phyloP scores from a whole-genome alignment of 768 basidiomycete genomes.

The Coprinopsis sp. region DNA sequence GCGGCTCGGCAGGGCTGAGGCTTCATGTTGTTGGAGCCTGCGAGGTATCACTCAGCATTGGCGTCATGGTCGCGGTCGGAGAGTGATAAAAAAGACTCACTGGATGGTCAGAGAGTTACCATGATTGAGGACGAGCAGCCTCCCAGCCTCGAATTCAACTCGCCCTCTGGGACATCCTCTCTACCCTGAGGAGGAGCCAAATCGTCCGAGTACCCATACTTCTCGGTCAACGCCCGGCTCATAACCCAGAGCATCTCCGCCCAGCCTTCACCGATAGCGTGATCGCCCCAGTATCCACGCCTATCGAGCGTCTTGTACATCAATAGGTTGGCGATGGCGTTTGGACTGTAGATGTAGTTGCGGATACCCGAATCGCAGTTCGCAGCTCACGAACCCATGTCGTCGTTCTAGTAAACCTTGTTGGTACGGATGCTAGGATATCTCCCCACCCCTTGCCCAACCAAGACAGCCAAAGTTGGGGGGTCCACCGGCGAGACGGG shows the following conservation, averaged over 20 bases:
- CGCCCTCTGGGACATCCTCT: constrained; percentile 56
- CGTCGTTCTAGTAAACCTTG: constrained; percentile 66
- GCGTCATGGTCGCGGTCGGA: neutral
- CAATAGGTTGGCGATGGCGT: constrained; percentile 76
- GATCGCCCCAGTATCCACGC: constrained; percentile 91
- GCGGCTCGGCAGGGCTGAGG: constrained; percentile 86
- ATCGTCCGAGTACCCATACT: constrained; percentile 74
- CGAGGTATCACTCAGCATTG: constrained; percentile 29
- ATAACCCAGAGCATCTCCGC: constrained; percentile 86
- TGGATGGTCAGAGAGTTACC: constrained; percentile 85
- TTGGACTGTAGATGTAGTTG: constrained; percentile 71
- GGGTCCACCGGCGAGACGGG: constrained; percentile 91
- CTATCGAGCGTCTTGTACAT: constrained; percentile 94
- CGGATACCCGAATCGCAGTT: constrained; percentile 74
- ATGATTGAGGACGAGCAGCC: constrained; percentile 77
- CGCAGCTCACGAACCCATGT: constrained; percentile 97
- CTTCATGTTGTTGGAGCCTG: constrained; percentile 92
- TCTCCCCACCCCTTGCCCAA: constrained; percentile 98
- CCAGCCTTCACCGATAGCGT: constrained; percentile 94
- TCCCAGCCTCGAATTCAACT: constrained; percentile 66
- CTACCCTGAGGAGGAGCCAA: constrained; percentile 78
- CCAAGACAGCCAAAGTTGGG: constrained; percentile 90
- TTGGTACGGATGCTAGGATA: constrained; percentile 85
- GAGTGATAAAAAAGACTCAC: constrained; percentile 29
- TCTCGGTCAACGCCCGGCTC: constrained; percentile 65